Evolutionary conservation across 768 basidiomycete genomes (phyloP), one percentile per base, ranked within the genome.

Genomic region (Leccinum imitatum): DNA sequence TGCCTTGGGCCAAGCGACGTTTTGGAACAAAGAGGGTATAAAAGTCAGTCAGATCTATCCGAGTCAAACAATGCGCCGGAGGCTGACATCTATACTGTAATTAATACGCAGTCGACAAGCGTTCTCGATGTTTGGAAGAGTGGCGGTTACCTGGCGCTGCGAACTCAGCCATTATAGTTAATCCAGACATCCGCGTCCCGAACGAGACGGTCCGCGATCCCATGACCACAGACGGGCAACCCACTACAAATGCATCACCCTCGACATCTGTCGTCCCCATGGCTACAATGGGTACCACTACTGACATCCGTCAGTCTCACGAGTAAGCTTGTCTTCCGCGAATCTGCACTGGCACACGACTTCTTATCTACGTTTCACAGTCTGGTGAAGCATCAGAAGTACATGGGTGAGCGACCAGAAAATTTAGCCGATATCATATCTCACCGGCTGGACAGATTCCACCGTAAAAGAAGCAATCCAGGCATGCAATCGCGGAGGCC

Each of bases 1-100:
- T 91, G 97, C 53, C 80, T 98, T 21, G 95, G 93, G 0, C 91
- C 95, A 61, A 75, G 95, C 19, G 81, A 85, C 56, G 84, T 91
- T 8, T 74, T 96, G 60, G 86, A 86, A 66, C 78, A 91, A 41
- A 78, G 92, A 63, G 93, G 92, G 8, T 95, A 90, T 69, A 90
- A 92, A 68, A 87, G 90, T 89, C 64, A 15, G 77, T 65, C 5
- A 17, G 1, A 53, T 46, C 46, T 52, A 14, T 27, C 10, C 25
- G 59, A 9, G 33, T 30, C 4, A 30, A 13, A 3, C 1, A 6
- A 23, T n/a, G 7, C 21, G 31, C 31, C 9, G 0, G 31, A 50
- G 65, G 66, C 50, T 70, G 10, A 47, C 10, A 33, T 33, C 31
- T n/a, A 41, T 41, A 10, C 53, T 44, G 31, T 33, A 33, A 33